Evolutionary conservation across 768 basidiomycete species (phyloP).

Genomic region (Russula ochroleuca): DNA sequence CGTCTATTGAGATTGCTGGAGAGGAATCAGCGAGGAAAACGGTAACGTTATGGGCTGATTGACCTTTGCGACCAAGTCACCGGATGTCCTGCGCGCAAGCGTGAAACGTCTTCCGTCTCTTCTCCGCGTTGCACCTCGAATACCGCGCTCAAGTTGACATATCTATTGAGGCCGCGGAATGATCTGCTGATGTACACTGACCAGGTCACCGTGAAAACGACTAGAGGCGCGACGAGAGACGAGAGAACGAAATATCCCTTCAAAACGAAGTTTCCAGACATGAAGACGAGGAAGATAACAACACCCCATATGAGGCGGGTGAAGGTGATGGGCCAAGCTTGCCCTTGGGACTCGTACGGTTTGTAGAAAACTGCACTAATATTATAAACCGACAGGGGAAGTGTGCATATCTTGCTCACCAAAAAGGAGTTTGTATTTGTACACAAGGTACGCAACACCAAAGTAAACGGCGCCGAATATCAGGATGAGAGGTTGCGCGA

Average conservation of each 20-base stretch:
- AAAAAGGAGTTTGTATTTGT: conserved; percentile 96
- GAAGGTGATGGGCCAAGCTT: conserved; percentile 97
- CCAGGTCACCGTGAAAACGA: conserved; percentile 72
- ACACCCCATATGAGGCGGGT: conserved; percentile 89
- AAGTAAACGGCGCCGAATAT: conserved; percentile 96
- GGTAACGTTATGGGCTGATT: conserved; percentile 22
- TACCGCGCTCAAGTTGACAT: conserved; percentile 80
- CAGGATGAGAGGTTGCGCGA: conserved; percentile 92
- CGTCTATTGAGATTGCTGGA: conserved; percentile 75
- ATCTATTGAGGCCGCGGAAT: conserved; percentile 71
- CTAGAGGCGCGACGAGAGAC: conserved; percentile 66
- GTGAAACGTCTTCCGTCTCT: conserved; percentile 72
- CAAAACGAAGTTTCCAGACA: conserved; percentile 90
- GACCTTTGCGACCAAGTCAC: conserved; percentile 89
- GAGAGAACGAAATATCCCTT: conserved; percentile 56
- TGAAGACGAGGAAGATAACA: conserved; percentile 90
- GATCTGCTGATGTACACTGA: conserved; percentile 68
- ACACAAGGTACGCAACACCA: conserved; percentile 91
- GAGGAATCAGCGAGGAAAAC: conserved; percentile 3
- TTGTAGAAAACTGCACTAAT: conserved; percentile 85
- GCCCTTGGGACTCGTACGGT: conserved; percentile 94
- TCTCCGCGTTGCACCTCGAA: conserved; percentile 88
- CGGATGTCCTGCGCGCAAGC: conserved; percentile 75
- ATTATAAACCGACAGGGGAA: neutral
- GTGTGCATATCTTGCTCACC: conserved; percentile 49